These are phyloP conservation scores for Dioscorea alata DNA, from an alignment of 106 monocot genomes.

Conservation along the genomic window DNA sequence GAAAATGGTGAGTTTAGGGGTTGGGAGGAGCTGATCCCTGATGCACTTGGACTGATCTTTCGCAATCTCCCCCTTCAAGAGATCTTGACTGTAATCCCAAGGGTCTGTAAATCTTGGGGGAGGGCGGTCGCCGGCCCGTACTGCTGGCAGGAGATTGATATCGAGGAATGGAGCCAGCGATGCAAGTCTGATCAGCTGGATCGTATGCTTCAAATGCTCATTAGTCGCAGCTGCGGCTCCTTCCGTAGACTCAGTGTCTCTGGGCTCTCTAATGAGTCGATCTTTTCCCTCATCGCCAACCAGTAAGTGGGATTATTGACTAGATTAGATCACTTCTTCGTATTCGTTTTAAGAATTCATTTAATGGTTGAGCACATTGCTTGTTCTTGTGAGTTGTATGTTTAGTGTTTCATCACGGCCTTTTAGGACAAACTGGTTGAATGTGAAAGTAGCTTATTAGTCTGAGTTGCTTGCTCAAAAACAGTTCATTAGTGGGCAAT, in stretches of 20 bases:
- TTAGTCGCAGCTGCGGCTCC: constrained; percentile 45
- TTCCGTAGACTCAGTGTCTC: constrained; percentile 46
- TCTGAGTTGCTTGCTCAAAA: too few relatives aligned
- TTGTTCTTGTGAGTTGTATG: too few relatives aligned
- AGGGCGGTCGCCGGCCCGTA: constrained; percentile 65
- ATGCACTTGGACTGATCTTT: constrained; percentile 83
- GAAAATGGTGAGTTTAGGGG: constrained; percentile 21
- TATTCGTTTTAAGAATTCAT: too few relatives aligned
- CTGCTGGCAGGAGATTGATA: constrained; percentile 84
- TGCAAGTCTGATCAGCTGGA: constrained; percentile 45
- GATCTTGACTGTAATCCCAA: constrained; percentile 65
- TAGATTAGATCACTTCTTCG: too few relatives aligned
- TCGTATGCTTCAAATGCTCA: constrained; percentile 58
- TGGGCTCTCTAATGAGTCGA: constrained; percentile 41
- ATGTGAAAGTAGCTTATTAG: too few relatives aligned
- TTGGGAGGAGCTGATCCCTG: constrained; percentile 90
- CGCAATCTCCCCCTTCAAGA: constrained; percentile 75
- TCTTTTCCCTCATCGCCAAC: constrained; percentile 57
- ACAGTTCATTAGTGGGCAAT: too few relatives aligned
- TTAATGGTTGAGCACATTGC: too few relatives aligned
- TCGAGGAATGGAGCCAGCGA: constrained; percentile 70
- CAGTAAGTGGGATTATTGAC: constrained; percentile 38
- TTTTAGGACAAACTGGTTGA: too few relatives aligned
- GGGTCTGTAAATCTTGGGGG: constrained; percentile 75
- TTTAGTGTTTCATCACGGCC: too few relatives aligned